Base-by-base conservation (phyloP, 257 asterid species). In the Solanum paucissectum region DNA sequence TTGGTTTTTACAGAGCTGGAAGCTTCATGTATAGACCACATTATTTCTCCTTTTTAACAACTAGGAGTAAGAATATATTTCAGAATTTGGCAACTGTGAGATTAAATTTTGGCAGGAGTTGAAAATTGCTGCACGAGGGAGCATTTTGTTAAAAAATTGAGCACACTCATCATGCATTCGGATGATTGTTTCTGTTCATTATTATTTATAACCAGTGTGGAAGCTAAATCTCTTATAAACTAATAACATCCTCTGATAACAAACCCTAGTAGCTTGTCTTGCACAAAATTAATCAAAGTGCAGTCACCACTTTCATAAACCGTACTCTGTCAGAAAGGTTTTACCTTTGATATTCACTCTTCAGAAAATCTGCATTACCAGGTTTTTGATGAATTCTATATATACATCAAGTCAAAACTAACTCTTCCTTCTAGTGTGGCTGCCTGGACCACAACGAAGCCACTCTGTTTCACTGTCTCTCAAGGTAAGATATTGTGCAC, bases 401-500 rank as follows among this genome's bases (percentile, higher is more conserved):
- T 5, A 55, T 27, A 29, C 36, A 21, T 73, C 52, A 74, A 74
- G 52, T 74, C 32, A 20, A 74, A 37, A 36, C 52, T 20, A 74
- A 11, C 32, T 74, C 82, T 74, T 74, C 52, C 46, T 74, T 36
- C 49, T 11, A 74, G 16, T 34, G 82, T 36, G 82, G 14, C 27
- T 72, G 79, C 27, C 44, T 20, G 14, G 77, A 34, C 25, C 79
- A 71, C 40, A 71, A 9, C 7, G 2, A 69, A 69, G 40, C 11
- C 40, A 32, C 12, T 32, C 9, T 16, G 40, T 33, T 34, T 72
- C 27, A 34, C 8, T 18, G 14, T 72, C 44, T 34, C 46, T 34
- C 81, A 92, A 87, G 94, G 98, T 86, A 94, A 89, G 87, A 91
- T 90, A 76, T 90, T 89, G 76, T 93, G 95, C 87, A 91, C 90